These are phyloP conservation scores for Lasiodiplodia hormozganensis DNA, from an alignment of 2,329 filamentous ascomycete genomes.

Conservation along the genomic window DNA sequence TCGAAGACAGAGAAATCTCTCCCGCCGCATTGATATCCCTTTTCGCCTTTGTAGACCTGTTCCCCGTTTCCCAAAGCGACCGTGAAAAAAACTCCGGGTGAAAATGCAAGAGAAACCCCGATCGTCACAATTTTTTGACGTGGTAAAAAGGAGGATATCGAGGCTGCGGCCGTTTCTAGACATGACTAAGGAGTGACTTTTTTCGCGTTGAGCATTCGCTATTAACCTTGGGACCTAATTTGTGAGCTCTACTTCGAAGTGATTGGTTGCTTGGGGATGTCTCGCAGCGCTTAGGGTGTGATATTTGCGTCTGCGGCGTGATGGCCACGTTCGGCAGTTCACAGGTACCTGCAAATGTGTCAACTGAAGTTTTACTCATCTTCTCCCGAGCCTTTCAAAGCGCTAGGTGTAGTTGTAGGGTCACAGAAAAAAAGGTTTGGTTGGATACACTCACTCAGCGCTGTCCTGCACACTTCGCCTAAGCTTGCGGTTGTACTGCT, in stretches of 20 bases:
- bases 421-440: neutral
- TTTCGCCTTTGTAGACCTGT: neutral
- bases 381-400: neutral
- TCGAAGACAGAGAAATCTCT: neutral
- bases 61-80: neutral
- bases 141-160: constrained; percentile 7
- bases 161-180: constrained; percentile 21
- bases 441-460: constrained; percentile 46
- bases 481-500: constrained; percentile 81
- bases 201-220: neutral
- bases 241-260: neutral
- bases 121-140: constrained; percentile 5
- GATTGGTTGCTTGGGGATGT: neutral
- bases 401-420: neutral
- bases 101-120: constrained; percentile 5
- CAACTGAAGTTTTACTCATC: neutral
- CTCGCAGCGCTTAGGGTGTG: neutral
- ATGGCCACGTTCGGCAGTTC: neutral
- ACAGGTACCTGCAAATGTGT: constrained; percentile 7
- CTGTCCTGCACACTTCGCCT: constrained; percentile 74
- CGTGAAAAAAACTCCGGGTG: constrained; percentile 8
- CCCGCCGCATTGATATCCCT: constrained; percentile 6
- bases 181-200: neutral
- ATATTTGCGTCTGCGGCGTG: neutral
- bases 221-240: neutral